Evolutionary conservation across 1,139 yeast species (phyloP).

Genomic region (Geotrichum reessii): DNA sequence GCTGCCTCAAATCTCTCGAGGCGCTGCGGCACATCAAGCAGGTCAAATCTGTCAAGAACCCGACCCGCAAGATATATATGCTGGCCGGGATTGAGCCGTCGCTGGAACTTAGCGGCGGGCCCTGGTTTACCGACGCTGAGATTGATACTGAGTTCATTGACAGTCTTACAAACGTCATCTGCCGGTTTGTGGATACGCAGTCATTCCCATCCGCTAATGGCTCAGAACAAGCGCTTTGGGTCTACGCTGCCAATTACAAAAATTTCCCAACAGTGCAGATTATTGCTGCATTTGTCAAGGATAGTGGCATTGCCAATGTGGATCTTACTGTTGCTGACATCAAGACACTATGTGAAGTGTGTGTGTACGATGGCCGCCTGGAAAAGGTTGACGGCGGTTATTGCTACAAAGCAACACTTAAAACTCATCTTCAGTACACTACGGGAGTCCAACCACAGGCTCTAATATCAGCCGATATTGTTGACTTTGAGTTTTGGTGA

Average conservation of each 20-base stretch:
- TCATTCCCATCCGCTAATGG: conserved; percentile 52
- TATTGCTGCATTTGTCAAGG: conserved; percentile 65
- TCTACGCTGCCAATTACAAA: conserved; percentile 51
- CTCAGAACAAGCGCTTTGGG: conserved; percentile 23
- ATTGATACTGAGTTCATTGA: conserved; percentile 91
- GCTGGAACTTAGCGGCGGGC: conserved; percentile 96
- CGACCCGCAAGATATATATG: conserved; percentile 97
- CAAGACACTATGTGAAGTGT: conserved; percentile 76
- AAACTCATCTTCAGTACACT: conserved; percentile 26
- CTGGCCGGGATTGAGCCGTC: conserved; percentile 88
- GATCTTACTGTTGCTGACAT: conserved; percentile 72
- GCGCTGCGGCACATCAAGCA: conserved; percentile 79
- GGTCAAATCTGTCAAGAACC: conserved; percentile 87
- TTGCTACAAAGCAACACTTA: conserved; percentile 46
- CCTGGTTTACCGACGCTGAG: conserved; percentile 97
- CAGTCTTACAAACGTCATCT: conserved; percentile 71
- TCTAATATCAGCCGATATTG: background rate
- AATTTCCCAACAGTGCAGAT: conserved; percentile 64
- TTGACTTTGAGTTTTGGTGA: conserved; percentile 8
- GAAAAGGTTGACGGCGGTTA: conserved; percentile 50
- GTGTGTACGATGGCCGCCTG: conserved; percentile 77
- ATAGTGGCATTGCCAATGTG: conserved; percentile 71
- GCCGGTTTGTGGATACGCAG: conserved; percentile 75
- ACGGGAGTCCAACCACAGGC: conserved; percentile 43
- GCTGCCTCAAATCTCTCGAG: conserved; percentile 81